Evolutionary conservation across 129 eudicot species (phyloP), one percentile per base, ranked within the genome.

Genomic region (Flaveria linearis): DNA sequence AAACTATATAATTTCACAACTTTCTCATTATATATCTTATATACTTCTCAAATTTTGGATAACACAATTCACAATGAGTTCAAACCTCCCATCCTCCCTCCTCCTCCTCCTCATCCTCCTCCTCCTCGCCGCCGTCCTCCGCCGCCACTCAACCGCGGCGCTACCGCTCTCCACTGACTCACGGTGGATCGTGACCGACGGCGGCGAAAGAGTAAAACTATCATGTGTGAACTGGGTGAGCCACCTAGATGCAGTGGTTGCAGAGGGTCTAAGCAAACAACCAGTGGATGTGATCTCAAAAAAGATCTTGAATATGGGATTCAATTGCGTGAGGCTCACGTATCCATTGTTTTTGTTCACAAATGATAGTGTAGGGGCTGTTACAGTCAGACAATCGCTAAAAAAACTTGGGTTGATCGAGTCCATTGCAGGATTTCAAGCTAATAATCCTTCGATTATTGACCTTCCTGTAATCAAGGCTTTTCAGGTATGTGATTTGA

Each of bases 171-270:
- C 88, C 82, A 89, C 99, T 20, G 52, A 82, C 50, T 89, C 97
- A 1, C 87, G 99, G 60, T 95, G 99, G 99, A 86, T 95, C 8
- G 94, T 95, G 20, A 84, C 86, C 58, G 85, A 74, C 4, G 76
- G 73, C 10, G 84, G 14, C 61, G 99, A 96, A 20, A 82, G 99
- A 7, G 92, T 89, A 65, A 95, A 95, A 81, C 75, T 95, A 10
- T 84, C 96, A 11, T 95, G 99, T 43, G 96, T 91, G 14, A 95
- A 91, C 18, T 95, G 99, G 99, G 96, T 83, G 76, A 73, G 94
- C 4, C 97, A 91, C 78, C 81, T 91, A 0, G 97, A 91, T 7
- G 82, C 77, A 5, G 86, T 87, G 88, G 87, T 95, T 18, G 97
- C 99, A 0, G 99, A 95, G 69, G 99, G 99, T 56, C 89, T 95